Evolutionary conservation across 768 basidiomycete species (phyloP).

Genomic region (Chalciporus pseudorubinellus): DNA sequence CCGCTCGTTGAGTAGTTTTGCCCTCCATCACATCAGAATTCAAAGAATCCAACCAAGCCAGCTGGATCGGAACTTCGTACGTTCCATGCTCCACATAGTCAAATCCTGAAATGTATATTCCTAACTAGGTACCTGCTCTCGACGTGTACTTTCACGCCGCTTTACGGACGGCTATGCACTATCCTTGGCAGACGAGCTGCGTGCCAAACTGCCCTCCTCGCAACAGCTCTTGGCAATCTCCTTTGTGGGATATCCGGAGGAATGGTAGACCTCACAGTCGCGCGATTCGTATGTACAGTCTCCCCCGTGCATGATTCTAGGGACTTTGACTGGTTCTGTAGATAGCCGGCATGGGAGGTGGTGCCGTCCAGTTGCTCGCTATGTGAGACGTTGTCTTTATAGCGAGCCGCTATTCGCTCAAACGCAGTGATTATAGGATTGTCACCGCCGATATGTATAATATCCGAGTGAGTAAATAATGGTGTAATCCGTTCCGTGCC

Average conservation of each 20-base stretch:
- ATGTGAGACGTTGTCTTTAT: constrained; percentile 7
- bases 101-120: no score
- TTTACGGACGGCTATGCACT: constrained; percentile 75
- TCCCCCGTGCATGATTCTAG: neutral
- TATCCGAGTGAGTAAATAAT: constrained; percentile 10
- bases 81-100: neutral
- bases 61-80: constrained; percentile 28
- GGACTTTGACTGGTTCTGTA: neutral
- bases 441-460: constrained; percentile 21
- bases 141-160: constrained; percentile 75
- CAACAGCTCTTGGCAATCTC: constrained; percentile 58
- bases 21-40: constrained; percentile 25
- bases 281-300: constrained; percentile 61
- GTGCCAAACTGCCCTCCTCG: constrained; percentile 58
- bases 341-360: constrained; percentile 24
- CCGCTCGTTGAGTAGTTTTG: neutral
- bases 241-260: constrained; percentile 63
- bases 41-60: constrained; percentile 27
- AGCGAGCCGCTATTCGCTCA: neutral
- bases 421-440: constrained; percentile 12
- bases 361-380: constrained; percentile 20
- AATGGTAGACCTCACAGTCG: constrained; percentile 66
- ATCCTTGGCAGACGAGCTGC: constrained; percentile 69
- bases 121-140: constrained; percentile 63
- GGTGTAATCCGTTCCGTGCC: neutral